Percentiles rank a stretch among this genome's conserved stretches.
These are phyloP conservation scores for Parmelia sp. DNA, from an alignment of 495 filamentous ascomycete genomes.

Conservation along the genomic window DNA sequence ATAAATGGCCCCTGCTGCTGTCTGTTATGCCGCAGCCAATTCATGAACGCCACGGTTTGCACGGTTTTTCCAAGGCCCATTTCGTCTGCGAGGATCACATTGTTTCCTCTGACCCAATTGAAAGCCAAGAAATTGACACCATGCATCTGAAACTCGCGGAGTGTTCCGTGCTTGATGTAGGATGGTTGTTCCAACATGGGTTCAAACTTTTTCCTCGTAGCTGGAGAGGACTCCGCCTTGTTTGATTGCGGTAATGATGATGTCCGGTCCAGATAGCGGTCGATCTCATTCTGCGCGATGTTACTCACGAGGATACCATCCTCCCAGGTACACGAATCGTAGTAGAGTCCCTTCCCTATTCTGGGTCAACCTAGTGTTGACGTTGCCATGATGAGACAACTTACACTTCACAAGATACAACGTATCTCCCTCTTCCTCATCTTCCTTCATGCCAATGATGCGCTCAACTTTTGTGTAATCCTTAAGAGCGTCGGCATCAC, in stretches of 20 bases:
- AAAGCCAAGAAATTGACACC: slow-evolving; percentile 91
- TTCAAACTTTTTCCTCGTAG: slow-evolving; percentile 65
- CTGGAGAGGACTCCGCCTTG: slow-evolving; percentile 60
- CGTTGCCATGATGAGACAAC: slow-evolving; percentile 11
- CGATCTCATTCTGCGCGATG: slow-evolving; percentile 78
- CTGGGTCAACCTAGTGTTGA: slow-evolving; percentile 24
- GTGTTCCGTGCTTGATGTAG: slow-evolving; percentile 78
- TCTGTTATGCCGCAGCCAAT: slow-evolving; percentile 91
- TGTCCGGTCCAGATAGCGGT: slow-evolving; percentile 78
- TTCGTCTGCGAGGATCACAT: slow-evolving; percentile 94
- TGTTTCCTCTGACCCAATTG: slow-evolving; percentile 86
- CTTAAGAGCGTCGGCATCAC: slow-evolving; percentile 71
- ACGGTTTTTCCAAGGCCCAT: slow-evolving; percentile 99
- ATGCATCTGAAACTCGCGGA: slow-evolving; percentile 90
- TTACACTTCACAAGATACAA: slow-evolving; percentile 93
- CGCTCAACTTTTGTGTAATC: slow-evolving; percentile 89
- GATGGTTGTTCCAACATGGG: slow-evolving; percentile 68
- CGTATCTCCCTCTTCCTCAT: slow-evolving; percentile 60
- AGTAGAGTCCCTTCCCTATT: slow-evolving; percentile 67
- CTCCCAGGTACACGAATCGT: slow-evolving; percentile 95
- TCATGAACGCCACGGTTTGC: slow-evolving; percentile 93
- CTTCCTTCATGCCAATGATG: slow-evolving; percentile 73
- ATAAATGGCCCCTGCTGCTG: slow-evolving; percentile 90
- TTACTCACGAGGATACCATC: slow-evolving; percentile 62
- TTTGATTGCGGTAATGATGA: slow-evolving; percentile 71